These are phyloP conservation scores for Ustilago bromivora DNA, from an alignment of 1,284 basidiomycete species.

Conservation along the genomic window DNA sequence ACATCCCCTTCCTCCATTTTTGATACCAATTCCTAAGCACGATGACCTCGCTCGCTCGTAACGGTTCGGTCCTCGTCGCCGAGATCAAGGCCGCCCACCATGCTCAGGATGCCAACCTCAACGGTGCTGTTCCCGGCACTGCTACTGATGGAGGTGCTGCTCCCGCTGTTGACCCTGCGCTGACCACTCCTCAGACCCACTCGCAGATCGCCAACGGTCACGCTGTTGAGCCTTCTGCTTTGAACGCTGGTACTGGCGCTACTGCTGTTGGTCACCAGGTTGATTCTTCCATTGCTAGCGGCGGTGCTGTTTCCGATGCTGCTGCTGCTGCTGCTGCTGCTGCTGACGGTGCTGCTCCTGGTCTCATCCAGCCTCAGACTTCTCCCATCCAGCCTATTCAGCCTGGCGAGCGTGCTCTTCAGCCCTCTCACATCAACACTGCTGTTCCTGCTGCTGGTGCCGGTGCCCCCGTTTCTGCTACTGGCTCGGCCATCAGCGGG, in stretches of 20 bases:
- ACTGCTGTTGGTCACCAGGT: slow-evolving; percentile 28
- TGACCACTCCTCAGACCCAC: slow-evolving; percentile 29
- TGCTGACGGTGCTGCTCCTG: slow-evolving; percentile 22
- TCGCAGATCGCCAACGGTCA: slow-evolving; percentile 24
- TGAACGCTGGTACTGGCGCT: slow-evolving; percentile 43
- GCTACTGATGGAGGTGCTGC: slow-evolving; percentile 35
- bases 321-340: slow-evolving; percentile 10
- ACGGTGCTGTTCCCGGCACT: slow-evolving; percentile 23
- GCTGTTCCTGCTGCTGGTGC: slow-evolving; percentile 33
- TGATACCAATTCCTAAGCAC: slow-evolving; percentile 15
- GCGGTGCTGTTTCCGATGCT: slow-evolving; percentile 18
- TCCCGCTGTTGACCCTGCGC: slow-evolving; percentile 36
- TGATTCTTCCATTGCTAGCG: slow-evolving; percentile 37
- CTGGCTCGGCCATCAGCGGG: slow-evolving; percentile 13
- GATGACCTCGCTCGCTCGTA: slow-evolving; percentile 51
- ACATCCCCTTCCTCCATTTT: slow-evolving; percentile 3
- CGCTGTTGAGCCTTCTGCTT: slow-evolving; percentile 25
- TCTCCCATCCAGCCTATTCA: slow-evolving; percentile 33
- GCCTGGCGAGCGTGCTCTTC: slow-evolving; percentile 27
- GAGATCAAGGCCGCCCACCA: slow-evolving; percentile 51
- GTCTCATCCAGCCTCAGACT: slow-evolving; percentile 35
- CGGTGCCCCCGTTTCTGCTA: slow-evolving; percentile 14
- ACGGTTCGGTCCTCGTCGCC: slow-evolving; percentile 51
- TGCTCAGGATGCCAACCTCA: slow-evolving; percentile 18
- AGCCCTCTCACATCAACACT: slow-evolving; percentile 36